Conservation (phyloP, 768 basidiomycete genomes). For the Calocera cornea region DNA sequence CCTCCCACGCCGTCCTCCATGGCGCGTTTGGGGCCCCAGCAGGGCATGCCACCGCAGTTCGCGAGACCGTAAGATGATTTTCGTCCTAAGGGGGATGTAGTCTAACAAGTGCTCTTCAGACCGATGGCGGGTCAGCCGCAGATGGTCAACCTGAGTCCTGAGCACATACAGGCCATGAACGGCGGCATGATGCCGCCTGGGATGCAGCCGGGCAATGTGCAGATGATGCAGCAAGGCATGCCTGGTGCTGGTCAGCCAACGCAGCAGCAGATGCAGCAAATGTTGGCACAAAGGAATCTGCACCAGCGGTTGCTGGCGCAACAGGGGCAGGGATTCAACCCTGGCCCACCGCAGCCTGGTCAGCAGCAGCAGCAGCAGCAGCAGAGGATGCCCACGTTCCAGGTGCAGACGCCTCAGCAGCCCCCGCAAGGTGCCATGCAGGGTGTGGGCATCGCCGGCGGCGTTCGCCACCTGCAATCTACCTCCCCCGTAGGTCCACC, state of each 20-base stretch:
- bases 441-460: not conserved
- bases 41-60: slow-evolving; percentile 8
- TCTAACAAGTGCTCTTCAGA: not conserved
- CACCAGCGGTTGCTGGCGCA: not conserved
- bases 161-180: not conserved
- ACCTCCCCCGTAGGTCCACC: not conserved
- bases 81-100: not conserved
- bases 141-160: not conserved
- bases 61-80: not conserved
- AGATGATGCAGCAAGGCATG: not conserved
- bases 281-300: not conserved
- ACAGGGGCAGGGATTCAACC: not conserved
- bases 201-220: not conserved
- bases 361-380: not conserved
- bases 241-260: not conserved
- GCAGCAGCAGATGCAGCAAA: not conserved
- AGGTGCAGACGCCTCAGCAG: slow-evolving; percentile 13
- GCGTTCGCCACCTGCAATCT: not conserved
- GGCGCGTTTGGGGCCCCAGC: slow-evolving; percentile 27
- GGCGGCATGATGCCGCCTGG: not conserved
- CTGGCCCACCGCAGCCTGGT: not conserved
- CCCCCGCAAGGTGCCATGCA: slow-evolving; percentile 7
- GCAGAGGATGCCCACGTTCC: slow-evolving; percentile 21
- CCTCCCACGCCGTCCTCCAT: slow-evolving; percentile 30
- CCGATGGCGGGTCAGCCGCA: slow-evolving; percentile 25